Evolutionary conservation across 192 early-diverging fungal species (phyloP), one percentile per base, ranked within the genome.

Genomic region (Coemansia sp.): DNA sequence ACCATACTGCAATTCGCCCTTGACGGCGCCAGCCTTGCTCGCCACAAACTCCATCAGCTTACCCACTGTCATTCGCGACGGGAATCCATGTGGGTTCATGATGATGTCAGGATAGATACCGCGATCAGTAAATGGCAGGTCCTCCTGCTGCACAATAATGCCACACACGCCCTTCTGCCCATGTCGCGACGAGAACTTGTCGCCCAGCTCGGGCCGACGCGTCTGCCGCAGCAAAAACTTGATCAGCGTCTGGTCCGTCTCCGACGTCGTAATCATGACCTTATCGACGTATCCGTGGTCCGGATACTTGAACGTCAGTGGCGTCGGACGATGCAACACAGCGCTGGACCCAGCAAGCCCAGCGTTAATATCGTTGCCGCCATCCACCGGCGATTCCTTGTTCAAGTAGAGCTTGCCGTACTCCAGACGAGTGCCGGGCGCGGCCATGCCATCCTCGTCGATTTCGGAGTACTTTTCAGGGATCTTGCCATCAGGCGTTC

Each of bases 21-120:
- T 92, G 58, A 96, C 76, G 2, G 96, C 93, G 11, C 89, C 91
- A 2, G 94, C 91, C 83, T 98, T 98, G 43, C 89, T 89, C 50
- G 98, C 83, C 63, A 99, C 85, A 87, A 96, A 97, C 79, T 99
- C 97, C 64, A 99, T 91, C 83, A 99, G 89, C 85, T 99, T 96
- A 16, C 97, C 97, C 62, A 99, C 97, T 8, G 97, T 99, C 97
- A 99, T 99, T 78, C 97, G 97, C 63, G 93, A 95, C 23, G 97
- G 97, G 84, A 99, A 98, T 67, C 96, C 97, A 85, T 99, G 97
- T n/a, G 97, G 97, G 67, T 98, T 99, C 70, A 99, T 93, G 66
- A 99, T 91, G 63, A 99, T 77, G 82, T 99, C 97, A 8, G 97
- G 97, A 24, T 88, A 89, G 37, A 99, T 87, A 38, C 97, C 97